A percentile compares a stretch with the other conserved stretches of the same genome.
phyloP scores from a whole-genome alignment of 768 basidiomycete species.

The Pleurotus sapidus region DNA sequence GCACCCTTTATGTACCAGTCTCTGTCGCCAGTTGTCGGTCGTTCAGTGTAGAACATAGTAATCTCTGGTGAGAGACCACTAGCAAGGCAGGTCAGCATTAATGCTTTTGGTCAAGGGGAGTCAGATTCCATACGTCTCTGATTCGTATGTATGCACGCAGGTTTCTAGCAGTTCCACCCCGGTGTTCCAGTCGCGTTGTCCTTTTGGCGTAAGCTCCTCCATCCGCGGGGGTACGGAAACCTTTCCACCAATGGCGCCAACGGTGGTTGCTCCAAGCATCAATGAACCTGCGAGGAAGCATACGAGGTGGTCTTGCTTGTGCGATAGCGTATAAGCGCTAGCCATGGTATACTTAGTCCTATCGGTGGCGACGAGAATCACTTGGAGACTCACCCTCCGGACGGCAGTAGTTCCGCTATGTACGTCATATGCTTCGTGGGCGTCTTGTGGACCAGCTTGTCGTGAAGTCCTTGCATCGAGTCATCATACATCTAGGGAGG shows the following conservation, averaged over 20 bases:
- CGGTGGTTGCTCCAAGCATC: slow-evolving; percentile 81
- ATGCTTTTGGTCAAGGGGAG: neutral
- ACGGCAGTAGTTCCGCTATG: slow-evolving; percentile 85
- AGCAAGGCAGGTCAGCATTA: neutral
- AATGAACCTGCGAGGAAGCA: slow-evolving; percentile 94
- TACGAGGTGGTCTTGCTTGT: slow-evolving; percentile 94
- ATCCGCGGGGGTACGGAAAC: slow-evolving; percentile 68
- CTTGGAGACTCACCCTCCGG: slow-evolving; percentile 63
- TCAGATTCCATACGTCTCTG: slow-evolving; percentile 60
- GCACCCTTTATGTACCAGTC: slow-evolving; percentile 96
- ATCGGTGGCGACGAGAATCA: neutral
- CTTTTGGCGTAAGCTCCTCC: slow-evolving; percentile 54
- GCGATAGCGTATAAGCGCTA: slow-evolving; percentile 35
- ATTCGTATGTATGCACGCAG: slow-evolving; percentile 84
- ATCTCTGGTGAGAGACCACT: slow-evolving; percentile 93
- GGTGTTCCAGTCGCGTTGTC: slow-evolving; percentile 76
- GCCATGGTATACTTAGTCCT: neutral
- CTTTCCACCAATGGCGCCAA: slow-evolving; percentile 47
- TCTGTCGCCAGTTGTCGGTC: neutral
- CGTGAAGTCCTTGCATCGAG: slow-evolving; percentile 67
- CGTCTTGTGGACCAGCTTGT: slow-evolving; percentile 54
- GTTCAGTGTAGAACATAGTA: slow-evolving; percentile 27
- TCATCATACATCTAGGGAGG: slow-evolving; percentile 63
- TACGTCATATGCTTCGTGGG: slow-evolving; percentile 49
- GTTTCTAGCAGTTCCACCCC: slow-evolving; percentile 83